A percentile compares a stretch with the other conserved stretches of the same genome.
Conservation (phyloP, 106 monocot species). For the Posidonia australis region DNA sequence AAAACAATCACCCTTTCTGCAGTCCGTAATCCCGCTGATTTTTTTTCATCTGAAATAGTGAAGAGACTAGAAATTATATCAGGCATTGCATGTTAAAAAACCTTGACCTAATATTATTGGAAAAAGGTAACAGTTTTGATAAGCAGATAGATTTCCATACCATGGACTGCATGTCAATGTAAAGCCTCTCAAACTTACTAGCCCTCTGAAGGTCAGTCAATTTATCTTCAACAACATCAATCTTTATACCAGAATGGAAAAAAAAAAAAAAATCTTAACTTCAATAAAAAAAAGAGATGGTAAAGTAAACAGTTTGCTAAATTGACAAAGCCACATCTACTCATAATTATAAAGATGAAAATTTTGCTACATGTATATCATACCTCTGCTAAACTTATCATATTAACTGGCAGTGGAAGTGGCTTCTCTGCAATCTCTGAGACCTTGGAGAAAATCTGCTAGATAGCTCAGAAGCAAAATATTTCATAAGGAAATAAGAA, state of each 20-base stretch:
- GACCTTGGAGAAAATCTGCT: slow-evolving; percentile 5
- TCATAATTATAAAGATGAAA: not conserved
- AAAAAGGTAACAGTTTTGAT: not conserved
- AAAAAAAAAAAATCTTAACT: not conserved
- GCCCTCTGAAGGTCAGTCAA: slow-evolving; percentile 5
- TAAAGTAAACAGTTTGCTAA: not conserved
- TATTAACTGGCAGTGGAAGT: not conserved
- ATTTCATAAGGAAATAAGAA: not conserved
- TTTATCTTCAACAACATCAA: slow-evolving; percentile 16
- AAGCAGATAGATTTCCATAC: not conserved
- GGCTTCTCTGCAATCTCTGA: not conserved
- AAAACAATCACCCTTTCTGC: not conserved
- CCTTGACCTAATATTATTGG: not conserved
- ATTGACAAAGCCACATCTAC: not conserved
- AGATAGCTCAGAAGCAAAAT: not conserved
- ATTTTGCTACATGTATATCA: not conserved
- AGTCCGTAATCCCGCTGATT: not conserved
- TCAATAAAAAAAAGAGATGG: not conserved
- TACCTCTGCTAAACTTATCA: slow-evolving; percentile 1
- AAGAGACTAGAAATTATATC: not conserved
- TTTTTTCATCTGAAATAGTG: not conserved
- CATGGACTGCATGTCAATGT: slow-evolving; percentile 10
- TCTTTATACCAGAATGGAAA: not conserved
- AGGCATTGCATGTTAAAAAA: not conserved
- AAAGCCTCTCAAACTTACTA: slow-evolving; percentile 15